Percentiles rank a stretch among this genome's conserved stretches.
Conservation (phyloP, 2,329 filamentous ascomycete species). For the Pestalotiopsis sp. region DNA sequence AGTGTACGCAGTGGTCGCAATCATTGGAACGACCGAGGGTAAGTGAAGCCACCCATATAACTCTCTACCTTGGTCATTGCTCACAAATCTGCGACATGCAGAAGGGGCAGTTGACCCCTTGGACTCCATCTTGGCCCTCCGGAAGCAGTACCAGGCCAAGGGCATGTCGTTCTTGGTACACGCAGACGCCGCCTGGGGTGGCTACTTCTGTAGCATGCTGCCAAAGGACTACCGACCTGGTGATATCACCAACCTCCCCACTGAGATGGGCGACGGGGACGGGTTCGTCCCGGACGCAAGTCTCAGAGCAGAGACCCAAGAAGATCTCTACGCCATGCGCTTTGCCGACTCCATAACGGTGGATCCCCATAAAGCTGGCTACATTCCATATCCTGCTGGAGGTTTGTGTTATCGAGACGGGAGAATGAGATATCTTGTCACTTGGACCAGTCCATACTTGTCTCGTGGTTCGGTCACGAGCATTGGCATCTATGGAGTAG, state of each 20-base stretch:
- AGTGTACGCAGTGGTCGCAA: constrained; percentile 46
- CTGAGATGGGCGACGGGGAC: constrained; percentile 26
- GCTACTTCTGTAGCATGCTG: constrained; percentile 50
- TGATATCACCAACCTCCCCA: constrained; percentile 28
- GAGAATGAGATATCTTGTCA: constrained; percentile 44
- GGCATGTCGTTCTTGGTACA: constrained; percentile 50
- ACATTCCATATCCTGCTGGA: constrained; percentile 49
- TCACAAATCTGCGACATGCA: constrained; percentile 6
- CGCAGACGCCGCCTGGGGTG: constrained; percentile 52
- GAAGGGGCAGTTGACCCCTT: constrained; percentile 49
- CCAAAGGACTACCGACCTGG: constrained; percentile 32
- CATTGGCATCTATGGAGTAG: constrained; percentile 46
- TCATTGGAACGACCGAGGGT: constrained; percentile 50
- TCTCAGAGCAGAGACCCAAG: constrained; percentile 36
- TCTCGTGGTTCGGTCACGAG: constrained; percentile 39
- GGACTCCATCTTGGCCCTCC: constrained; percentile 37
- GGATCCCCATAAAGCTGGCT: constrained; percentile 50
- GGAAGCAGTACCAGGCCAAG: constrained; percentile 40
- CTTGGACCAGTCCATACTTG: constrained; percentile 45
- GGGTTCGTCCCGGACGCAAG: constrained; percentile 38
- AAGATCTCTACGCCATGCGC: constrained; percentile 41
- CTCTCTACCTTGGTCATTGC: neutral
- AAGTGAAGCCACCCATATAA: neutral
- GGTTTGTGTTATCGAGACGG: constrained; percentile 46
- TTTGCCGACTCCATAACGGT: constrained; percentile 48